A percentile compares a stretch with the other conserved stretches of the same genome.
Evolutionary conservation across 164 flowering plant genomes (phyloP).

Genomic region (Brasenia schreberi): DNA sequence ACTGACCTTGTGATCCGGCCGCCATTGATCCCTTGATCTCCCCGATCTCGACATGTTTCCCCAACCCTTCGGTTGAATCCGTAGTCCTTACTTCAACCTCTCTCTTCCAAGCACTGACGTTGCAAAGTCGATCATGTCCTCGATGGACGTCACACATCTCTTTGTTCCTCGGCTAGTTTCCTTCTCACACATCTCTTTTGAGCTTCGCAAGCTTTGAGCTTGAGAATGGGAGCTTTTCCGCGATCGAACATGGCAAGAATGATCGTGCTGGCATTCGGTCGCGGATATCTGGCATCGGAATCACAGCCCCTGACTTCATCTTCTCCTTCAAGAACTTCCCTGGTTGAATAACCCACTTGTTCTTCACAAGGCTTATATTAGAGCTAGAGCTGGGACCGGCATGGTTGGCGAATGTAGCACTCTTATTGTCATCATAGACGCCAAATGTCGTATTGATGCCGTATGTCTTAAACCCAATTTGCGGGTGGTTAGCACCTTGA

Average conservation of each 20-base stretch:
- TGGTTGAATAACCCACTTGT: slow-evolving; percentile 44
- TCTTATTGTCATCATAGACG: slow-evolving; percentile 27
- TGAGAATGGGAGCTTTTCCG: slow-evolving; percentile 57
- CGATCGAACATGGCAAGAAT: slow-evolving; percentile 55
- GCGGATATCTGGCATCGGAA: slow-evolving; percentile 69
- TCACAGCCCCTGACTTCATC: slow-evolving; percentile 40
- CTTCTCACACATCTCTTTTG: slow-evolving; percentile 45
- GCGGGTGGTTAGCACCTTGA: slow-evolving; percentile 20
- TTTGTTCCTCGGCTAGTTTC: slow-evolving; percentile 67
- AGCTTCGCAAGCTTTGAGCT: slow-evolving; percentile 18
- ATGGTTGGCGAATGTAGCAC: slow-evolving; percentile 32
- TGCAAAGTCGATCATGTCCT: slow-evolving; percentile 94
- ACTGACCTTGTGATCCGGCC: slow-evolving; percentile 43
- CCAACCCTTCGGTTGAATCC: slow-evolving; percentile 44
- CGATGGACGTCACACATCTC: slow-evolving; percentile 62
- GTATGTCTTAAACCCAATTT: slow-evolving; percentile 42
- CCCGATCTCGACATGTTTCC: slow-evolving; percentile 39
- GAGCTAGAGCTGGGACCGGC: not conserved
- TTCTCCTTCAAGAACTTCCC: slow-evolving; percentile 84
- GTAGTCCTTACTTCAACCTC: slow-evolving; percentile 44
- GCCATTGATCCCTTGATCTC: slow-evolving; percentile 47
- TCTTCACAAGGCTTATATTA: slow-evolving; percentile 6
- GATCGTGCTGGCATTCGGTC: slow-evolving; percentile 83
- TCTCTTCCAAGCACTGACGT: slow-evolving; percentile 40
- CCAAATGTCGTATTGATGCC: slow-evolving; percentile 40